Conservation (phyloP, 2,329 filamentous ascomycete genomes). For the Parafenestella ontariensis region DNA sequence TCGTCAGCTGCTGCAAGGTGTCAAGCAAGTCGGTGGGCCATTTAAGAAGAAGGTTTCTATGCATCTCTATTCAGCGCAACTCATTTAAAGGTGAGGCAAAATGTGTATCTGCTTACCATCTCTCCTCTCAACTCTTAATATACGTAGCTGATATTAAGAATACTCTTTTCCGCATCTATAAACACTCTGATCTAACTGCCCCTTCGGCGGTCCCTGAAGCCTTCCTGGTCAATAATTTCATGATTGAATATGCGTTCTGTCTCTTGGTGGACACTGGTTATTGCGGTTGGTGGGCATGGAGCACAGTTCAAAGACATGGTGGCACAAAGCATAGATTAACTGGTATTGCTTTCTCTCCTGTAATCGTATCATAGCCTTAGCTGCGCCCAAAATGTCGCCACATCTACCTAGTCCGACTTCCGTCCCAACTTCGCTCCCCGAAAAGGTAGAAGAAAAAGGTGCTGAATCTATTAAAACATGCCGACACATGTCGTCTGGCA, state of each 20-base stretch:
- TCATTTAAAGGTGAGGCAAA: not conserved
- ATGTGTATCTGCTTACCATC: no score
- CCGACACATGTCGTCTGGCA: conserved; percentile 8
- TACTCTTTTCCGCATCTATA: no score
- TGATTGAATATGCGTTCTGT: no score
- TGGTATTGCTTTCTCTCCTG: conserved; percentile 6
- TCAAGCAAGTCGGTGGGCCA: not conserved
- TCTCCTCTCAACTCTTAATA: no score
- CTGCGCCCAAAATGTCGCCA: not conserved
- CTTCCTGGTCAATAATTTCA: no score
- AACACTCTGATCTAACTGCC: no score
- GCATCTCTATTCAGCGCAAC: not conserved
- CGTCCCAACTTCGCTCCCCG: conserved; percentile 4
- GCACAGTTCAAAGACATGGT: not conserved
- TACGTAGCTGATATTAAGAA: no score
- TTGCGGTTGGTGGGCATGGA: not conserved
- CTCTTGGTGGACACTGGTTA: no score
- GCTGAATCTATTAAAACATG: conserved; percentile 15
- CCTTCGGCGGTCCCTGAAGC: no score
- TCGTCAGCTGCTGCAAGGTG: not conserved
- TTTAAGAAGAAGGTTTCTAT: not conserved
- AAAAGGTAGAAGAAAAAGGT: not conserved
- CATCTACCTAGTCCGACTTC: conserved; percentile 8
- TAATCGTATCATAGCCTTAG: not conserved
- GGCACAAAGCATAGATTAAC: not conserved